A percentile compares a stretch with the other conserved stretches of the same genome.
phyloP scores from a whole-genome alignment of 2,329 filamentous ascomycete species.

The Penicillium freii region DNA sequence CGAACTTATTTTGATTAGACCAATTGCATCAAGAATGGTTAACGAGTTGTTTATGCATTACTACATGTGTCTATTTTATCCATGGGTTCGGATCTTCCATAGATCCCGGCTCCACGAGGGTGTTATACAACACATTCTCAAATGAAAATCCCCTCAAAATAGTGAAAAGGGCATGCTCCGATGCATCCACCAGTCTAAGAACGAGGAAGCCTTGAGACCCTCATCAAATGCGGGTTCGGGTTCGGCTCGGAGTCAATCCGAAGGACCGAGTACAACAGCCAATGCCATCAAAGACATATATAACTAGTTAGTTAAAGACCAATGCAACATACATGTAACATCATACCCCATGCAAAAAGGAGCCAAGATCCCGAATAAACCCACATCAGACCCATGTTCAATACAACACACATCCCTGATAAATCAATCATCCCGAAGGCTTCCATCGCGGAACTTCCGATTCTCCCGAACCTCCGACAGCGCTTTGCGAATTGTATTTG shows the following conservation, averaged over 20 bases:
- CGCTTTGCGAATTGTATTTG: background rate
- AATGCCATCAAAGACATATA: background rate
- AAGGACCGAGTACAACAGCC: background rate
- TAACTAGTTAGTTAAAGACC: too few species aligned
- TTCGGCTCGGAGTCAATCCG: background rate
- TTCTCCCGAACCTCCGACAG: constrained; percentile 20
- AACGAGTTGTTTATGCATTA: background rate
- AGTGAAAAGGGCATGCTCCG: background rate
- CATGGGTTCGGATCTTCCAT: background rate
- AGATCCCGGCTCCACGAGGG: background rate
- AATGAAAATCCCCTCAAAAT: too few species aligned
- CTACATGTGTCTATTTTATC: background rate
- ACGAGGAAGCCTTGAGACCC: too few species aligned
- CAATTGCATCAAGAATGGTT: background rate
- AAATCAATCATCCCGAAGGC: background rate
- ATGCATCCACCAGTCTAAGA: background rate
- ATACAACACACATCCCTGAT: constrained; percentile 9
- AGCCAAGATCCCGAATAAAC: background rate
- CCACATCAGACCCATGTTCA: background rate
- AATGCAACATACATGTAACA: background rate
- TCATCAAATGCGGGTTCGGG: background rate
- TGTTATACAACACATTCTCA: background rate
- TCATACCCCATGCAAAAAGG: background rate
- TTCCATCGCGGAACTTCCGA: constrained; percentile 21
- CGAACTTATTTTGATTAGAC: background rate